Evolutionary conservation across 441 rosid genomes (phyloP).

Genomic region (Syzygium syzygioides): DNA sequence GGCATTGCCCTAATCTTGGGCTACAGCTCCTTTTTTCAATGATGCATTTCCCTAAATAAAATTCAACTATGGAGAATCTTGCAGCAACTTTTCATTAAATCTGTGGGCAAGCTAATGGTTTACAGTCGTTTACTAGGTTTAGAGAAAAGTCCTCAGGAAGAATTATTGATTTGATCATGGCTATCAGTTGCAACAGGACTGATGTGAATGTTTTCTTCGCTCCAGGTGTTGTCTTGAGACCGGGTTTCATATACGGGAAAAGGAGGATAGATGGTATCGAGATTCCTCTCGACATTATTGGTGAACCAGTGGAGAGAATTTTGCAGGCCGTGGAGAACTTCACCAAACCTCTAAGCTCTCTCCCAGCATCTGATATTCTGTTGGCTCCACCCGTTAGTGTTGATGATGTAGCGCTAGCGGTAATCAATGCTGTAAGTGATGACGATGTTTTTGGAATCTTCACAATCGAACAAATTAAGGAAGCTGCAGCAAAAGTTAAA

Average conservation of each 20-base stretch:
- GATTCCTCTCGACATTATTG: slow-evolving; percentile 77
- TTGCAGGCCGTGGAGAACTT: slow-evolving; percentile 51
- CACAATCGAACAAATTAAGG: slow-evolving; percentile 68
- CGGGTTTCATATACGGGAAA: slow-evolving; percentile 79
- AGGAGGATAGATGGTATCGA: slow-evolving; percentile 63
- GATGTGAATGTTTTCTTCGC: not conserved
- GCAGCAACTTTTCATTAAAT: not conserved
- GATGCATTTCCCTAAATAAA: not conserved
- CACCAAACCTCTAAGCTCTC: slow-evolving; percentile 61
- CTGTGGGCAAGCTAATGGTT: not conserved
- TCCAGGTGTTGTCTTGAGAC: slow-evolving; percentile 82
- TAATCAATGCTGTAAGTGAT: slow-evolving; percentile 51
- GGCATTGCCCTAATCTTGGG: not conserved
- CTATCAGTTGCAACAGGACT: not conserved
- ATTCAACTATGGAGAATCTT: not conserved
- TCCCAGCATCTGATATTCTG: slow-evolving; percentile 82
- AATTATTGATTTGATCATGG: not conserved
- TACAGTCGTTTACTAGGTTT: not conserved
- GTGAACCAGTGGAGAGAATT: slow-evolving; percentile 63
- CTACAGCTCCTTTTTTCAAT: not conserved
- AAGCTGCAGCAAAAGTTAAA: not conserved
- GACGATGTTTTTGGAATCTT: slow-evolving; percentile 78
- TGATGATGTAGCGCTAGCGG: slow-evolving; percentile 79
- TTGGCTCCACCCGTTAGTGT: slow-evolving; percentile 79
- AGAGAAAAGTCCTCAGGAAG: not conserved